Conservation (phyloP, 2,329 filamentous ascomycete species). For the Parastagonospora avenae region DNA sequence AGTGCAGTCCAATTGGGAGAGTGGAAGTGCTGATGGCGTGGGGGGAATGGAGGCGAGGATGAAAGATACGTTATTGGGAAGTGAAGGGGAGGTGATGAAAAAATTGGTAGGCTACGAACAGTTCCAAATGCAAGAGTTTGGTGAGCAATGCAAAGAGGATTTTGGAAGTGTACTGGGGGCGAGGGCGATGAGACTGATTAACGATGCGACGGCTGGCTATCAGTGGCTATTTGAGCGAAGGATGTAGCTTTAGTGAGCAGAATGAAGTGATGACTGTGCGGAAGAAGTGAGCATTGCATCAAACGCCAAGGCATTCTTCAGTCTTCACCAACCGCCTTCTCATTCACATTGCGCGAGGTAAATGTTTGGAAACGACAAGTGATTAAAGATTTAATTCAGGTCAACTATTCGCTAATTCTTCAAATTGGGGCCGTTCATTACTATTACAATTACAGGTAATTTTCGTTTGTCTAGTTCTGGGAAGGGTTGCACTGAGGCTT, state of each 20-base stretch:
- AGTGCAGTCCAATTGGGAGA: background rate
- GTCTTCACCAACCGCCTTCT: too few relatives aligned
- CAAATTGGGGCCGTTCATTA: too few relatives aligned
- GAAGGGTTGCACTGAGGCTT: background rate
- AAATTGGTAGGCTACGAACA: conserved; percentile 8
- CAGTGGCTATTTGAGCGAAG: background rate
- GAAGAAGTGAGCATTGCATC: too few relatives aligned
- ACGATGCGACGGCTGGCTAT: background rate
- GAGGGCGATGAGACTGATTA: background rate
- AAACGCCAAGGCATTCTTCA: too few relatives aligned
- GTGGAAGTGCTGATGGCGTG: conserved; percentile 1
- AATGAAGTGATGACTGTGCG: too few relatives aligned
- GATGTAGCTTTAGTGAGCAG: background rate
- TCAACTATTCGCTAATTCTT: too few relatives aligned
- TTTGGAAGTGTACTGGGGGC: background rate
- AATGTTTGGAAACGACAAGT: background rate
- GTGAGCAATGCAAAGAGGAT: background rate
- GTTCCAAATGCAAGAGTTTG: background rate
- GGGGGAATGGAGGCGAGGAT: conserved; percentile 15
- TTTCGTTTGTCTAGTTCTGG: background rate
- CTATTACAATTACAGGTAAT: background rate
- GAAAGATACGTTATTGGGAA: conserved; percentile 24
- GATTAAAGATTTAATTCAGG: too few relatives aligned
- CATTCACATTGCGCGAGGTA: background rate
- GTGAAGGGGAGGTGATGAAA: conserved; percentile 15